These are phyloP conservation scores for Apodospora peruviana DNA, from an alignment of 495 filamentous ascomycete genomes.

Conservation along the genomic window DNA sequence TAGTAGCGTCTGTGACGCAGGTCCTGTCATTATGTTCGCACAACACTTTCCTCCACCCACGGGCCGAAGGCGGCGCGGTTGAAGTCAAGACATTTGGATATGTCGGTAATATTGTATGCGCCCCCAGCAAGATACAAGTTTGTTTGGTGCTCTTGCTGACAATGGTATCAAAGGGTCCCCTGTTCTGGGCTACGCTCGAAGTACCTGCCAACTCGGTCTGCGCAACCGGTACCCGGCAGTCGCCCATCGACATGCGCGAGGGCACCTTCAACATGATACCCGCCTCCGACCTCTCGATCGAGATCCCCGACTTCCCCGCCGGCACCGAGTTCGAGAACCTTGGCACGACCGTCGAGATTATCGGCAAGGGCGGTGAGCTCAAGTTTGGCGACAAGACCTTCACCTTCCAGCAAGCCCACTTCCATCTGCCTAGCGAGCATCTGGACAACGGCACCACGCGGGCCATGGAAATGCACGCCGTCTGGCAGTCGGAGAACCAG, in stretches of 20 bases:
- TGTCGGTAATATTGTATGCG: constrained; percentile 30
- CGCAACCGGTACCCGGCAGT: constrained; percentile 51
- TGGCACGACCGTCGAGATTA: constrained; percentile 54
- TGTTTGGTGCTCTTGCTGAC: not conserved
- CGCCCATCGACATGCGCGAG: constrained; percentile 52
- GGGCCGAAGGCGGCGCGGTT: constrained; percentile 28
- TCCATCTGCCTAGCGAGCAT: constrained; percentile 67
- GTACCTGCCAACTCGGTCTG: constrained; percentile 39
- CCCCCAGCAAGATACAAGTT: not conserved
- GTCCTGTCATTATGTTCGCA: constrained; percentile 24
- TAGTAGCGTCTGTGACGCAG: constrained; percentile 21
- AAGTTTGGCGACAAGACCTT: constrained; percentile 42
- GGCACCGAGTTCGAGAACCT: constrained; percentile 53
- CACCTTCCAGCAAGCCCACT: constrained; percentile 60
- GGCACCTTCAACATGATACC: constrained; percentile 38
- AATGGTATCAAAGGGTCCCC: constrained; percentile 34
- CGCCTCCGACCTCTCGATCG: constrained; percentile 27
- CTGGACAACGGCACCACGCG: constrained; percentile 41
- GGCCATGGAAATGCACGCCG: constrained; percentile 62
- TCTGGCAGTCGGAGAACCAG: constrained; percentile 43
- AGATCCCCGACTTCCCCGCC: constrained; percentile 27
- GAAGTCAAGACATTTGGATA: constrained; percentile 43
- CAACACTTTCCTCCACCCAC: constrained; percentile 27
- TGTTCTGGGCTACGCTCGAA: constrained; percentile 53
- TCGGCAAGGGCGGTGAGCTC: constrained; percentile 34